Evolutionary conservation across 139 green algal species (phyloP).

Genomic region (Axilococcus clingmanii): DNA sequence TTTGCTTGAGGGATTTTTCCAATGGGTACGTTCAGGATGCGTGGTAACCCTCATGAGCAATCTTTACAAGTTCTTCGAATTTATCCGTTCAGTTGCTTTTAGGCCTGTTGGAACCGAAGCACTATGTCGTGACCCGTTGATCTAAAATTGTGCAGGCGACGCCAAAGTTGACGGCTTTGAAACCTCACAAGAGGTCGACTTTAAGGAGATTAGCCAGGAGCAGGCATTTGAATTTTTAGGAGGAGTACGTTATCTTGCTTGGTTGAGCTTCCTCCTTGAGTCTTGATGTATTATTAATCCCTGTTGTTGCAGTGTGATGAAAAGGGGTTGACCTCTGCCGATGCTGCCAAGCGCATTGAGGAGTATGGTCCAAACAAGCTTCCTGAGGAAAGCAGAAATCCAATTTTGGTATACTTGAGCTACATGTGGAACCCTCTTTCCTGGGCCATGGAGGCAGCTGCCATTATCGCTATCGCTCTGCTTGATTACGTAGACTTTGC

Average conservation of each 20-base stretch:
- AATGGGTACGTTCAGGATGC: too few species aligned
- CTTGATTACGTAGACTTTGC: conserved; percentile 72
- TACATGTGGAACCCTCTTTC: conserved; percentile 77
- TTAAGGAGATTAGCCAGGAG: conserved; percentile 41
- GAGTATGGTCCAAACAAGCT: conserved; percentile 76
- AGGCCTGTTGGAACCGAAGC: too few species aligned
- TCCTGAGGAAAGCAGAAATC: conserved; percentile 53
- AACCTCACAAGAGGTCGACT: conserved; percentile 66
- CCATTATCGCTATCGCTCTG: conserved; percentile 72
- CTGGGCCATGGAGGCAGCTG: conserved; percentile 75
- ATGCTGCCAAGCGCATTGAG: conserved; percentile 40
- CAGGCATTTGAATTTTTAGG: conserved; percentile 20
- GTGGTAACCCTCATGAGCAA: too few species aligned
- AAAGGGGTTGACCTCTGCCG: conserved; percentile 36
- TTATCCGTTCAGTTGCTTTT: too few species aligned
- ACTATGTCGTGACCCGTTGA: too few species aligned
- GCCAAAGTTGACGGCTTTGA: too few species aligned
- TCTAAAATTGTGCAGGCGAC: not conserved
- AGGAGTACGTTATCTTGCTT: not conserved
- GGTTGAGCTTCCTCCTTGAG: too few species aligned
- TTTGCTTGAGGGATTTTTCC: too few species aligned
- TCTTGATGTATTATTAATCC: not conserved
- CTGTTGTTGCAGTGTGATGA: conserved; percentile 15
- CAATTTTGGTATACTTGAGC: conserved; percentile 35
- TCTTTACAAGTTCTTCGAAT: too few species aligned